A percentile compares a stretch with the other conserved stretches of the same genome.
These are phyloP conservation scores for Nicotiana undulata DNA, from an alignment of 257 asterid genomes.

Conservation along the genomic window DNA sequence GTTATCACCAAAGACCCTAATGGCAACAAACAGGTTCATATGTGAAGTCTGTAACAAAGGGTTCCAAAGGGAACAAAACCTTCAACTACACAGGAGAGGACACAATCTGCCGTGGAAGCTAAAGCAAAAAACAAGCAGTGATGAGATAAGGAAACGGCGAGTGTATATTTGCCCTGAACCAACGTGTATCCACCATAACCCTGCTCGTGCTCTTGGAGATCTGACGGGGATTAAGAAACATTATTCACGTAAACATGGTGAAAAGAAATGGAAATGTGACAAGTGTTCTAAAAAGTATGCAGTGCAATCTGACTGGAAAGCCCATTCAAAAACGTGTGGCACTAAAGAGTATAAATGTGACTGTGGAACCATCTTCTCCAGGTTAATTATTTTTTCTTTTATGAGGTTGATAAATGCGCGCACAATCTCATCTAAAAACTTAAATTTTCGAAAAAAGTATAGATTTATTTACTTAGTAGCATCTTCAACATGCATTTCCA, in stretches of 20 bases:
- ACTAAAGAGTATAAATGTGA: conserved; percentile 8
- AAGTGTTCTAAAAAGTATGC: conserved; percentile 12
- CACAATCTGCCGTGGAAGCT: conserved; percentile 15
- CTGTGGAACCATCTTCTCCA: conserved; percentile 14
- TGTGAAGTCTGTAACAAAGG: conserved; percentile 14
- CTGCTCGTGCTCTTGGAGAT: conserved; percentile 9
- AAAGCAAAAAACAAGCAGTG: background rate
- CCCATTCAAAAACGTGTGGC: conserved; percentile 12
- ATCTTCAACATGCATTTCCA: background rate
- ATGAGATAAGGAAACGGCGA: background rate
- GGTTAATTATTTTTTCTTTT: background rate
- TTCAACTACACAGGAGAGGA: conserved; percentile 11
- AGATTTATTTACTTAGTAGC: background rate
- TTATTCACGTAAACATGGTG: conserved; percentile 12
- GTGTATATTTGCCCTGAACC: conserved; percentile 12
- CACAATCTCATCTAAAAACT: background rate
- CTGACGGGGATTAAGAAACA: conserved; percentile 15
- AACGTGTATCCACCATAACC: conserved; percentile 7
- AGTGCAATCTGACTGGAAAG: conserved; percentile 17
- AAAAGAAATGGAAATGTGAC: conserved; percentile 17
- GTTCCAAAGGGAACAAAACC: conserved; percentile 14
- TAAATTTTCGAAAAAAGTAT: background rate
- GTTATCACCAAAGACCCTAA: conserved; percentile 9
- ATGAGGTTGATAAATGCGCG: background rate
- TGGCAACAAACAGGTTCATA: conserved; percentile 10